Base-by-base conservation (phyloP, 495 filamentous ascomycete species). In the Bacidia gigantensis region DNA sequence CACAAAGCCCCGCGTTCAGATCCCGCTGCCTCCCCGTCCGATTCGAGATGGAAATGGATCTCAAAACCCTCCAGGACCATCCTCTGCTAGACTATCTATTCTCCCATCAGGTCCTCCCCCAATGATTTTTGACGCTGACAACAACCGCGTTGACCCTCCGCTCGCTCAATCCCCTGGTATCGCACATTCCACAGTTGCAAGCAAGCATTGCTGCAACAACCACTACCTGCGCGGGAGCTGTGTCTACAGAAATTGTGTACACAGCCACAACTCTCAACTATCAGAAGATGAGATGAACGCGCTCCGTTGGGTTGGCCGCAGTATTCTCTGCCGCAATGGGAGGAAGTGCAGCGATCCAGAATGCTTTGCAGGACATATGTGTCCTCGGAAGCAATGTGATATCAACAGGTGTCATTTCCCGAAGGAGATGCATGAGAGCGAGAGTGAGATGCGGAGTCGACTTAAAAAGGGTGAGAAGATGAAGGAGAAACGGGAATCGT, bases 311-410 rank as follows among this genome's bases (percentile, higher is more conserved):
- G 11, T 26, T 1, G 47, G 47, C n/a, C 32, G 47, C 12, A 14
- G 23, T 12, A n/a, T 50, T 11, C 5, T 35, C 14, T 50, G 47
- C 22, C 12, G 47, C 14, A 50, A 50, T 38, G 47, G 47, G 17
- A n/a, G 25, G 26, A 20, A n/a, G 0, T 50, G 47, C 32, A 38
- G 32, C 3, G 47, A 50, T 38, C 25, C 24, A 32, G 17, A 12
- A 3, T 50, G 47, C 29, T 38, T 35, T 38, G 47, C 47, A n/a
- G 47, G 47, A 20, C 47, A 50, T 38, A 23, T 17, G 1, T 50
- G 47, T 25, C 47, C 47, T 3, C 12, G 29, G 7, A 21, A 5
- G 24, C 18, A 20, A 3, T 50, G 47, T 38, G 47, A 50, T 50
- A n/a, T 11, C 3, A 20, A 38, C 2, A n/a, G 5, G 24, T 50